Conservation (phyloP, 2,329 filamentous ascomycete species). For the Calonectria naviculata region DNA sequence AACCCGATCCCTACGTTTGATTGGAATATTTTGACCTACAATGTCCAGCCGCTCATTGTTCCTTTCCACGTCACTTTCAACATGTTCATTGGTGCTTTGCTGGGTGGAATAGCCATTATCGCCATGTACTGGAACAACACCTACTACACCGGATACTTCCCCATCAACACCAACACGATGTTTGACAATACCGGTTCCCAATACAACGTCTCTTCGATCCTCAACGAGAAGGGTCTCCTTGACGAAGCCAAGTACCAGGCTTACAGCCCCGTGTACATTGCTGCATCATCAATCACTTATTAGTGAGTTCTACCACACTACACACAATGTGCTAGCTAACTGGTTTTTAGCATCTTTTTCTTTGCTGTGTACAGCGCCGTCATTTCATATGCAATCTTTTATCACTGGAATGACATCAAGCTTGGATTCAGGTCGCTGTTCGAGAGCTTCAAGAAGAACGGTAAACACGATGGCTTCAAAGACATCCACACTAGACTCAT, state of each 20-base stretch:
- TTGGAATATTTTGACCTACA: slow-evolving; percentile 59
- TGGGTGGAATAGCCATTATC: slow-evolving; percentile 57
- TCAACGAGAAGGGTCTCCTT: slow-evolving; percentile 57
- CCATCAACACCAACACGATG: slow-evolving; percentile 63
- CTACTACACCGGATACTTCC: slow-evolving; percentile 66
- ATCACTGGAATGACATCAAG: slow-evolving; percentile 62
- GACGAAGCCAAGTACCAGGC: slow-evolving; percentile 56
- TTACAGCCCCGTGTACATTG: slow-evolving; percentile 64
- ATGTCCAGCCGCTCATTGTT: slow-evolving; percentile 58
- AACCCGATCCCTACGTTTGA: slow-evolving; percentile 60
- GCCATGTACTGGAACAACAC: slow-evolving; percentile 69
- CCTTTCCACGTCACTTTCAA: slow-evolving; percentile 72
- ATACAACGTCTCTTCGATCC: slow-evolving; percentile 58
- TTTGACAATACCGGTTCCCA: slow-evolving; percentile 59
- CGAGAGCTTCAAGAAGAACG: slow-evolving; percentile 27
- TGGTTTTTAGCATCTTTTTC: slow-evolving; percentile 64
- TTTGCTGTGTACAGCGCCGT: slow-evolving; percentile 66
- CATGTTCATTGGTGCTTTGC: slow-evolving; percentile 66
- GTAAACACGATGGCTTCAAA: slow-evolving; percentile 41
- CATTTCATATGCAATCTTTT: slow-evolving; percentile 61
- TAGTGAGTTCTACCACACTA: background rate
- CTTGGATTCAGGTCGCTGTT: slow-evolving; percentile 55
- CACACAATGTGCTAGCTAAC: slow-evolving; percentile 45
- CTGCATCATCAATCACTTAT: slow-evolving; percentile 43
- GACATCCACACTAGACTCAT: slow-evolving; percentile 57